Percentiles rank a stretch among this genome's conserved stretches.
Conservation (phyloP, 2,329 filamentous ascomycete species). For the Trichoderma oligosporum region DNA sequence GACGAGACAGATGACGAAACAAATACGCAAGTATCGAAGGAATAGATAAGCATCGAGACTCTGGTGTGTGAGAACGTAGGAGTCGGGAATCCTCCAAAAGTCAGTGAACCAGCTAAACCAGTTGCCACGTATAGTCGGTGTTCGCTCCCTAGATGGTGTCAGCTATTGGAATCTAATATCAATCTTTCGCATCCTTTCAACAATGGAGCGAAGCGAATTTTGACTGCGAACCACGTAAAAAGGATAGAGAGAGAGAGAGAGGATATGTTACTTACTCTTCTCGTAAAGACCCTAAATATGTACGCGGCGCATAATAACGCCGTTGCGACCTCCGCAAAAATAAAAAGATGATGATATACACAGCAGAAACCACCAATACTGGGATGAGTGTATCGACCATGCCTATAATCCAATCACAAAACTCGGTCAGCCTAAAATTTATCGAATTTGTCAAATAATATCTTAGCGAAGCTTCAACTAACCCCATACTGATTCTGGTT, state of each 20-base stretch:
- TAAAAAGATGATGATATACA: conserved; percentile 52
- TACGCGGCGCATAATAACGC: conserved; percentile 55
- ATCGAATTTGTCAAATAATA: too few species aligned
- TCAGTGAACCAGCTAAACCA: conserved; percentile 59
- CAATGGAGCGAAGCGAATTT: neutral
- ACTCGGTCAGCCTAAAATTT: conserved; percentile 11
- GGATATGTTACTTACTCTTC: conserved; percentile 47
- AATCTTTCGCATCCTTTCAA: neutral
- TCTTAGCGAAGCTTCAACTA: conserved; percentile 14
- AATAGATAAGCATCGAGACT: conserved; percentile 87
- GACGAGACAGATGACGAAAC: conserved; percentile 72
- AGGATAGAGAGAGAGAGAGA: neutral
- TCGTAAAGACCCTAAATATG: conserved; percentile 46
- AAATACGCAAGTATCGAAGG: conserved; percentile 76
- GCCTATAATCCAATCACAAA: conserved; percentile 25
- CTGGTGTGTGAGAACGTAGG: conserved; percentile 78
- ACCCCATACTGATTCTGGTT: conserved; percentile 38
- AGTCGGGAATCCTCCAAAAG: conserved; percentile 65
- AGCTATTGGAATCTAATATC: conserved; percentile 12
- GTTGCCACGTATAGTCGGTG: conserved; percentile 52
- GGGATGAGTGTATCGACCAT: conserved; percentile 53
- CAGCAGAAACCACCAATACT: conserved; percentile 44
- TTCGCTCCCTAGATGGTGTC: conserved; percentile 46
- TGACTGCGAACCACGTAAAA: neutral
- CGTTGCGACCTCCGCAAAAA: conserved; percentile 44